Conservation (phyloP, 2,329 filamentous ascomycete genomes). For the Blastomyces percursus region DNA sequence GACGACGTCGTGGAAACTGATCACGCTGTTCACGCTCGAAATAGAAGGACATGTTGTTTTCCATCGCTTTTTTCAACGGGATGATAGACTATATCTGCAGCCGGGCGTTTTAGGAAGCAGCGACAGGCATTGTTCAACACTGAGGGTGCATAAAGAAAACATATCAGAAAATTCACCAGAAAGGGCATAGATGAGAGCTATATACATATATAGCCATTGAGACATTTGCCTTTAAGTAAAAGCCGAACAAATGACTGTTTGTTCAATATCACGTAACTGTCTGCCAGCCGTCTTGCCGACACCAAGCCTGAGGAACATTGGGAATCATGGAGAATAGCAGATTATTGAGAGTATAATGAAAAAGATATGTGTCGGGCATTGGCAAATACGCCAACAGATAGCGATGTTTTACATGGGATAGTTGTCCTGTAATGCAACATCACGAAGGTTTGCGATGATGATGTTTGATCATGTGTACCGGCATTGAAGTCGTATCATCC, state of each 20-base stretch:
- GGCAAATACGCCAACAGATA: neutral
- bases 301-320: neutral
- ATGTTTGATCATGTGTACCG: neutral
- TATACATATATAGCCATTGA: neutral
- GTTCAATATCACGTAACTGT: neutral
- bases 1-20: neutral
- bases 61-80: neutral
- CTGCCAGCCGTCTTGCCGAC: neutral
- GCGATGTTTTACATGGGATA: neutral
- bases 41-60: neutral
- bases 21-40: neutral
- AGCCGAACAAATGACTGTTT: neutral
- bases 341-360: neutral
- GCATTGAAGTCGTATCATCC: neutral
- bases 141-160: neutral
- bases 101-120: too few species aligned
- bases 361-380: neutral
- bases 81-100: neutral
- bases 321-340: neutral
- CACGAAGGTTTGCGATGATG: neutral
- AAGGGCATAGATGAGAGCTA: neutral
- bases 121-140: too few species aligned
- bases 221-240: neutral
- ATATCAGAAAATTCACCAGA: neutral
- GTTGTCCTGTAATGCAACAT: neutral